Conservation (phyloP, 2,329 filamentous ascomycete genomes). For the Nothophaeocryptopus gaeumannii region DNA sequence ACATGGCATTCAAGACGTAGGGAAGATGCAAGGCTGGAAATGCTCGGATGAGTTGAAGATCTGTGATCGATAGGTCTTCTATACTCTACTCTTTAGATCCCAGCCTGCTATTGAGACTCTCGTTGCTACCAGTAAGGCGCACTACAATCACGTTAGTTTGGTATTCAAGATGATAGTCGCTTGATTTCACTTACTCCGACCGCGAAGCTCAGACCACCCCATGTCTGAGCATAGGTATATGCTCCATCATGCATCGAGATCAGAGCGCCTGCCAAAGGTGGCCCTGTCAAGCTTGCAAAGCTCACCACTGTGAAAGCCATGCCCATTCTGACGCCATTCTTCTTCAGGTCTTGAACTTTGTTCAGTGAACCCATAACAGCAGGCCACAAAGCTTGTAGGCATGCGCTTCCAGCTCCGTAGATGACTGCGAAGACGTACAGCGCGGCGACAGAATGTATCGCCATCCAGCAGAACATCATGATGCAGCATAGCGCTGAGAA, state of each 20-base stretch:
- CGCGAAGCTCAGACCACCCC: constrained; percentile 38
- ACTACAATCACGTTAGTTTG: neutral
- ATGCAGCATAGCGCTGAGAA: constrained; percentile 47
- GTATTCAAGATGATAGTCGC: too few relatives aligned
- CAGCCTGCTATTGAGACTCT: constrained; percentile 31
- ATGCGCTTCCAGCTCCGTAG: constrained; percentile 46
- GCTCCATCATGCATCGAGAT: constrained; percentile 41
- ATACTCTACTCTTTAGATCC: constrained; percentile 29
- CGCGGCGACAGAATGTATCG: constrained; percentile 41
- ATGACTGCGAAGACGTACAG: constrained; percentile 46
- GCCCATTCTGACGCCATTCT: constrained; percentile 47
- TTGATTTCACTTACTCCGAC: constrained; percentile 14
- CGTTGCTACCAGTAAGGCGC: constrained; percentile 27
- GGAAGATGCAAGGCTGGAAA: too few relatives aligned
- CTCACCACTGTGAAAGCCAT: constrained; percentile 49
- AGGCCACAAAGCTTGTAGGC: constrained; percentile 47
- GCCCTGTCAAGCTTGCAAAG: constrained; percentile 45
- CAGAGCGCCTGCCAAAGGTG: constrained; percentile 48
- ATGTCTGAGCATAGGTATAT: constrained; percentile 48
- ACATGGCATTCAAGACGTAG: too few relatives aligned
- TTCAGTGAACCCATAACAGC: constrained; percentile 43
- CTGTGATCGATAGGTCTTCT: neutral
- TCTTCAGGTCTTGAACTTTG: constrained; percentile 43
- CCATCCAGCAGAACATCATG: constrained; percentile 57
- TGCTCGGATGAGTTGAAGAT: too few relatives aligned